Evolutionary conservation across 805 yeast genomes (phyloP).

Genomic region (Schwanniomyces vanrijiae): DNA sequence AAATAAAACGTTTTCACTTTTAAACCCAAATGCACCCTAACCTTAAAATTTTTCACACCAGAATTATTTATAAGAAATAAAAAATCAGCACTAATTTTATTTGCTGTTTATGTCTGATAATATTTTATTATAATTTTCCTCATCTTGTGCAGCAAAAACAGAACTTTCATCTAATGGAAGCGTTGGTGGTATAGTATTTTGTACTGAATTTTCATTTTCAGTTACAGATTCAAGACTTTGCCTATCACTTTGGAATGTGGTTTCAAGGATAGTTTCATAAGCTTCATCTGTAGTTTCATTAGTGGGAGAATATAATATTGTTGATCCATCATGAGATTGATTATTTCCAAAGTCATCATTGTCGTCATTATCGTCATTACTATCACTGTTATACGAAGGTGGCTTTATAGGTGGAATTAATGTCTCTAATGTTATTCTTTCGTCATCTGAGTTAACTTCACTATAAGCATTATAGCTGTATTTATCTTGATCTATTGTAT

Average conservation of each 20-base stretch:
- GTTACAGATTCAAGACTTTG: background rate
- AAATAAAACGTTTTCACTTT: no score
- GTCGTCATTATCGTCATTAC: background rate
- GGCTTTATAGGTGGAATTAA: constrained; percentile 35
- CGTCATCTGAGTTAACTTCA: constrained; percentile 38
- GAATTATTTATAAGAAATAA: background rate
- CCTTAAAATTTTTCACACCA: no score
- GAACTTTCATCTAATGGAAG: background rate
- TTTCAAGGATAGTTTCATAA: background rate
- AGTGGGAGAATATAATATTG: background rate
- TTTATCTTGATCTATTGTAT: constrained; percentile 24
- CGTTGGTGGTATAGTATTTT: background rate
- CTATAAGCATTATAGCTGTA: constrained; percentile 40
- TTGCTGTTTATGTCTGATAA: background rate
- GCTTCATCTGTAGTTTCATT: background rate
- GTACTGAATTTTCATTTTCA: background rate
- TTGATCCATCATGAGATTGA: background rate
- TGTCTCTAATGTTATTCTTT: constrained; percentile 42
- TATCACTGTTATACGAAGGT: constrained; percentile 31
- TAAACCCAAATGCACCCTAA: no score
- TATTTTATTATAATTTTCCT: background rate
- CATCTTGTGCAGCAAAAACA: background rate
- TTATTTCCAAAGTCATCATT: background rate
- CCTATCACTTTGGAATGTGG: background rate
- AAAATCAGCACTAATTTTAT: background rate